phyloP scores from a whole-genome alignment of 148 eudicot species.

The Nyssa sinensis region DNA sequence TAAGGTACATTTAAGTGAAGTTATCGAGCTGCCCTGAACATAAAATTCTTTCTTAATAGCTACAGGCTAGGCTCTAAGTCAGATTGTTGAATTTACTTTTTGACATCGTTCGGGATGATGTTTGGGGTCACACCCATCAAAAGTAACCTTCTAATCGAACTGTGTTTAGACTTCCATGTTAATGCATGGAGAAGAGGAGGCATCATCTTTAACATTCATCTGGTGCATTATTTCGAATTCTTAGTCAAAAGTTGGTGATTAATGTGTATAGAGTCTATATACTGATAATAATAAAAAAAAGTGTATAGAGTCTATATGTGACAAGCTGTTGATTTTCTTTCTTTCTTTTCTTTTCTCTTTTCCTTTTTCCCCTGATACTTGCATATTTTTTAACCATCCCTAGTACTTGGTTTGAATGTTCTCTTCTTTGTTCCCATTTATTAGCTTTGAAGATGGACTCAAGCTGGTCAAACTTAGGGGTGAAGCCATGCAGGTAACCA shows the following conservation, averaged over 20 bases:
- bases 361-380: neutral
- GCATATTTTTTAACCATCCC: neutral
- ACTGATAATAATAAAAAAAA: no score
- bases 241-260: neutral
- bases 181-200: neutral
- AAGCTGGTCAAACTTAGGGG: conserved; percentile 94
- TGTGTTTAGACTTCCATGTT: no score
- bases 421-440: conserved; percentile 6
- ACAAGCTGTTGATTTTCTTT: neutral
- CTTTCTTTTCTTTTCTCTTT: no score
- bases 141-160: no score
- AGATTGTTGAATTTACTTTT: no score
- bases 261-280: neutral
- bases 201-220: neutral
- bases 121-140: neutral
- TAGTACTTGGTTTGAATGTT: conserved; percentile 5
- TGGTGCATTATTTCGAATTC: neutral
- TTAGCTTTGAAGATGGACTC: conserved; percentile 96
- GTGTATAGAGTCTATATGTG: neutral
- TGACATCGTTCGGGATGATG: neutral
- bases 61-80: no score
- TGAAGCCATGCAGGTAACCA: conserved; percentile 83
- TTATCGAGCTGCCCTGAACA: no score
- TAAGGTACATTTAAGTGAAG: neutral
- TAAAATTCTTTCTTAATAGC: no score